Evolutionary conservation across 2,329 filamentous ascomycete genomes (phyloP), one percentile per base, ranked within the genome.

Genomic region (Colletotrichum karsti): DNA sequence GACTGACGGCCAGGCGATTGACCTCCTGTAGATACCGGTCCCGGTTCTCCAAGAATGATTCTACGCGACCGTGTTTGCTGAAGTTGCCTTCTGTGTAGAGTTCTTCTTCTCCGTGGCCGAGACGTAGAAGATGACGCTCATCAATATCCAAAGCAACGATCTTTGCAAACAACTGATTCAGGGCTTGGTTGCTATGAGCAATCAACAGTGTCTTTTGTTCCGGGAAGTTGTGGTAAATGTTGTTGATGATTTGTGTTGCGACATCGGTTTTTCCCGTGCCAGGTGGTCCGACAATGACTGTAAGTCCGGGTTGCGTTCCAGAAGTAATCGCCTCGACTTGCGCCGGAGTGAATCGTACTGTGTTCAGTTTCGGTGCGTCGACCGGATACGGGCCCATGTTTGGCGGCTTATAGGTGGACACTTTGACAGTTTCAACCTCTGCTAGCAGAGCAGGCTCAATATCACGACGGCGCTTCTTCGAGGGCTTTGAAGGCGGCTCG

Each of bases 261-360:
- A 99, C 96, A 80, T 99, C 96, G n/a, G 96, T 99, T 84, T 99
- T 99, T 70, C 97, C 96, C 7, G 96, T 99, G 61, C 96, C 96
- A 7, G 96, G 96, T 60, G 96, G 96, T 1, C 96, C 96, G 70
- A 99, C 93, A 73, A 99, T 92, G 53, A 99, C 89, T 1, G 95
- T 98, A 57, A 99, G 85, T 20, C 97, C 96, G 37, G 96, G 95
- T 74, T 99, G 97, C 7, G 93, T 95, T 20, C 96, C 96, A 42
- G 95, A 98, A 68, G 93, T 90, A 74, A 99, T 96, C 26, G 96
- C 96, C 77, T 98, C 93, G 28, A 97, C 88, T 79, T 98, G 96
- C 39, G 93, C 90, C 35, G 95, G 90, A 5, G 96, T 99, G 76
- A 98, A 99, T 30, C 94, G 93, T 56, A 98, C 88, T 44, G 84